Percentiles rank a stretch among this genome's conserved stretches.
These are phyloP conservation scores for Chlorella sorokiniana DNA, from an alignment of 139 green algal species.

Conservation along the genomic window DNA sequence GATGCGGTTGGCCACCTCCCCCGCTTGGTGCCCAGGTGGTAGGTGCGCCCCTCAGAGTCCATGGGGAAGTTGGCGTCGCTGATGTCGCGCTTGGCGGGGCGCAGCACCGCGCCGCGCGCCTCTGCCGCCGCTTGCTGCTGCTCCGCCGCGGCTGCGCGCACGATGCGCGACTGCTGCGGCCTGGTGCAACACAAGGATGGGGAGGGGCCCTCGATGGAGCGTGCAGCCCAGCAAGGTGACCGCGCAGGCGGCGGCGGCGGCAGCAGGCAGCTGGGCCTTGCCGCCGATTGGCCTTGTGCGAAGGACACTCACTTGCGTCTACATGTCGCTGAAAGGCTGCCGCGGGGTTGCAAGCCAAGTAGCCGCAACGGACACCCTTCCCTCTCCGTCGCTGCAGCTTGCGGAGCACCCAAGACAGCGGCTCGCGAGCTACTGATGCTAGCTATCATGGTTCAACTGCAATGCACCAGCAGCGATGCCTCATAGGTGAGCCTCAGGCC, in stretches of 20 bases:
- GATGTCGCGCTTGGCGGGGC: constrained; percentile 21
- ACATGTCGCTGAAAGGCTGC: neutral
- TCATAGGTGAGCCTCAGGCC: no score
- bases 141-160: no score
- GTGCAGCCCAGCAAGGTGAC: neutral
- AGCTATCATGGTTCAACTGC: no score
- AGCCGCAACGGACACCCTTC: no score
- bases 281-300: no score
- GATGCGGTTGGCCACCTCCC: constrained; percentile 77
- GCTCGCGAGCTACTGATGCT: no score
- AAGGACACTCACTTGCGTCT: neutral
- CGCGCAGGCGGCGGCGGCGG: neutral
- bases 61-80: constrained; percentile 77
- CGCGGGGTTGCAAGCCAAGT: neutral
- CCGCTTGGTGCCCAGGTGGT: constrained; percentile 72
- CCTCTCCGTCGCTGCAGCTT: no score
- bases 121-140: neutral
- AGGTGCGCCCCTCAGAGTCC: constrained; percentile 70
- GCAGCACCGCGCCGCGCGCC: neutral
- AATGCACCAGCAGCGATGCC: no score
- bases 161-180: neutral
- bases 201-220: no score
- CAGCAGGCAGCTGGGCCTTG: no score
- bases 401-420: no score
- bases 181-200: no score